These are phyloP conservation scores for Silene uniflora DNA, from an alignment of 148 eudicot species.

Conservation along the genomic window DNA sequence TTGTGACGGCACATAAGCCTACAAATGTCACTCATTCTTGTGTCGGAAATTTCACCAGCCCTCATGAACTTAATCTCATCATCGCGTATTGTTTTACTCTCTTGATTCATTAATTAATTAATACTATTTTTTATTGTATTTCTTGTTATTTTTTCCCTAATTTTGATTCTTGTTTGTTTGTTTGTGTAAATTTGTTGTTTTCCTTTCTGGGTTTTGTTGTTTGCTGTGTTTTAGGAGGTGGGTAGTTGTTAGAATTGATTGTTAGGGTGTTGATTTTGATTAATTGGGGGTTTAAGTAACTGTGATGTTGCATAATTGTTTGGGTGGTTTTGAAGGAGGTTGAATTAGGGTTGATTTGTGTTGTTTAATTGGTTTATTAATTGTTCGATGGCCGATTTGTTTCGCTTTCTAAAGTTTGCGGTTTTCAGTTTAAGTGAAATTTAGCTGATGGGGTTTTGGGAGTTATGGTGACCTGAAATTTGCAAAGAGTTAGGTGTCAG, in stretches of 20 bases:
- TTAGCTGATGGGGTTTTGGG: neutral
- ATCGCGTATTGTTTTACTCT: conserved; percentile 46
- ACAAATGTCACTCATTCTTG: conserved; percentile 95
- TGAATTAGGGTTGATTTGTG: neutral
- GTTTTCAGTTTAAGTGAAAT: neutral
- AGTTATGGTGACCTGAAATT: neutral
- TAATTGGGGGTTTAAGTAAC: conserved; percentile 1
- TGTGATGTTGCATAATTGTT: neutral
- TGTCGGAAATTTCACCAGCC: conserved; percentile 90
- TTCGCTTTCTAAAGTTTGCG: neutral
- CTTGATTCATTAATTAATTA: too few relatives aligned
- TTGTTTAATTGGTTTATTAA: neutral
- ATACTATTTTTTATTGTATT: neutral
- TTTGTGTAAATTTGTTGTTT: neutral
- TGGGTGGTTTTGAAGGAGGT: neutral
- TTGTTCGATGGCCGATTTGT: neutral
- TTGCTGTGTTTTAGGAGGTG: neutral
- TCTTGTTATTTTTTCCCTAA: neutral
- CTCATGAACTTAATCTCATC: conserved; percentile 87
- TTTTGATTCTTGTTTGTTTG: neutral
- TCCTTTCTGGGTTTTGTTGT: neutral
- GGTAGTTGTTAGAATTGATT: neutral
- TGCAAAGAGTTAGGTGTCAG: neutral
- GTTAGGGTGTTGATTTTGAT: neutral
- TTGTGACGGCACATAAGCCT: conserved; percentile 95